Evolutionary conservation across 805 yeast genomes (phyloP).

Genomic region (Hanseniaspora pseudoguilliermondii): DNA sequence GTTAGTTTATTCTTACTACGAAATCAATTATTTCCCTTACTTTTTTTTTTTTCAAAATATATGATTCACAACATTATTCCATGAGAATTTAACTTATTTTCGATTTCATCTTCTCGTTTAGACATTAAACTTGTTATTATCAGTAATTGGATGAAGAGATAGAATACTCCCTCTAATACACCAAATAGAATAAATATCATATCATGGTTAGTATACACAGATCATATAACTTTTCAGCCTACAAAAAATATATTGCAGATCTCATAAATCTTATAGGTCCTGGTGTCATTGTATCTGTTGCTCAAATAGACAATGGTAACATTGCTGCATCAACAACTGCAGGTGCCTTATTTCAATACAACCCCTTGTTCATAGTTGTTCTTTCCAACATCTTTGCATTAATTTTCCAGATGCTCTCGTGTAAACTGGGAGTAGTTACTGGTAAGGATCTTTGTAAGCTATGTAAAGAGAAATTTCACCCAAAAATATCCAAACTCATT

Average conservation of each 20-base stretch:
- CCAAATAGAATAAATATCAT: background rate
- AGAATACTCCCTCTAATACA: background rate
- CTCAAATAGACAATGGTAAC: conserved; percentile 91
- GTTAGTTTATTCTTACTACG: too few relatives aligned
- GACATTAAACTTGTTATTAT: too few relatives aligned
- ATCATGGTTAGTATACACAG: background rate
- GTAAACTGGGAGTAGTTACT: conserved; percentile 77
- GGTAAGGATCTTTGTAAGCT: conserved; percentile 81
- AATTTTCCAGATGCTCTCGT: conserved; percentile 67
- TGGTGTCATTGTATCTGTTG: conserved; percentile 47
- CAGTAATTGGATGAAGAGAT: too few relatives aligned
- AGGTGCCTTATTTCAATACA: conserved; percentile 68
- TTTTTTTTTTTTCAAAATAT: too few relatives aligned
- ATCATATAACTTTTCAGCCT: background rate
- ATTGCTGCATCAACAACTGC: conserved; percentile 81
- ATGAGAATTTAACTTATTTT: too few relatives aligned
- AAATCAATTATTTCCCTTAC: too few relatives aligned
- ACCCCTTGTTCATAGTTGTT: conserved; percentile 57
- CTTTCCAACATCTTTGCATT: conserved; percentile 78
- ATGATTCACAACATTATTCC: too few relatives aligned
- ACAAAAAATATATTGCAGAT: conserved; percentile 8
- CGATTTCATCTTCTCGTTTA: too few relatives aligned
- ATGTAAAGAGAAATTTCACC: conserved; percentile 48
- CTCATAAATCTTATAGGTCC: conserved; percentile 9
- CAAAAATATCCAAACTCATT: conserved; percentile 25